These are phyloP conservation scores for Solanum habrochaites DNA, from an alignment of 257 asterid species.

Conservation along the genomic window DNA sequence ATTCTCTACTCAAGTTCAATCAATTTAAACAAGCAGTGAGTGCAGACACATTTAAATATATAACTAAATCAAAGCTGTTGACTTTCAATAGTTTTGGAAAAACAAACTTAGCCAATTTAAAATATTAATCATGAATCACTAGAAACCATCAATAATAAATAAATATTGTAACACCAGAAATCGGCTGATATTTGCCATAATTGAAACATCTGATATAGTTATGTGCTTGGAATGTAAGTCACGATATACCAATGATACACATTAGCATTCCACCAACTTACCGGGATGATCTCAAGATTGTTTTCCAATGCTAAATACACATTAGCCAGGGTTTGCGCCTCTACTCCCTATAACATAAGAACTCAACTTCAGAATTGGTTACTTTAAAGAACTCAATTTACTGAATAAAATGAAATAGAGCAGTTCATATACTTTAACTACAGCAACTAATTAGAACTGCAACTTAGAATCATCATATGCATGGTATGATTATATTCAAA, in stretches of 20 bases:
- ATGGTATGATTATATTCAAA: neutral
- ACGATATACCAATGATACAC: neutral
- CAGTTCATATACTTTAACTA: neutral
- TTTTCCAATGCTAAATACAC: constrained; percentile 96
- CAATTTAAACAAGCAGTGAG: neutral
- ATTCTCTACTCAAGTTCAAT: neutral
- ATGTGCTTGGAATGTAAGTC: neutral
- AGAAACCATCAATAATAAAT: neutral
- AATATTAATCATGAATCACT: neutral
- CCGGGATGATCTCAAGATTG: constrained; percentile 97
- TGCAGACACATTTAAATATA: neutral
- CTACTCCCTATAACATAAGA: constrained; percentile 67
- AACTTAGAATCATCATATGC: neutral
- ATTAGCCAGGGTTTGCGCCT: constrained; percentile 98
- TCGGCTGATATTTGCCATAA: neutral
- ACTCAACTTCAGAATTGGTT: neutral
- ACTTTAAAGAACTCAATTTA: neutral
- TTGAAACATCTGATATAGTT: neutral
- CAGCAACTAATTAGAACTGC: neutral
- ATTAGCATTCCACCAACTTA: constrained; percentile 19
- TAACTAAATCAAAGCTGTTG: neutral
- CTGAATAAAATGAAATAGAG: neutral
- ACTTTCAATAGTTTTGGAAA: neutral
- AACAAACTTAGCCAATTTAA: neutral
- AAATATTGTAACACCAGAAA: neutral